phyloP scores from a whole-genome alignment of 2,329 filamentous ascomycete species.

The Seiridium unicorne region DNA sequence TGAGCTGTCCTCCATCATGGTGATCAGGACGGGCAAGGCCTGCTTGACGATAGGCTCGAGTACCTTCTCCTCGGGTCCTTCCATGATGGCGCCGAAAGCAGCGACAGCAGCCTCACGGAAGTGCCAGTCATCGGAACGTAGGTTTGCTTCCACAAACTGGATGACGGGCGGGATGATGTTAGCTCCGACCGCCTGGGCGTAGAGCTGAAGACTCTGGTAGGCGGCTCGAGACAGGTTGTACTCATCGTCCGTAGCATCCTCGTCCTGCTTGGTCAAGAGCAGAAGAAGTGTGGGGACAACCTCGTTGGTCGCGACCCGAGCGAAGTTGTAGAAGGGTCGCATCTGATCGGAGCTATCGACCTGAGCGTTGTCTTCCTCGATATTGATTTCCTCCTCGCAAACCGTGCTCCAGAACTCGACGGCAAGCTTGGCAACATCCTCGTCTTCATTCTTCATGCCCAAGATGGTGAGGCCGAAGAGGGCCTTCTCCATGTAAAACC shows the following conservation, averaged over 20 bases:
- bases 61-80: conserved; percentile 90
- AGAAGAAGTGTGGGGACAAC: conserved; percentile 89
- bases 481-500: conserved; percentile 99
- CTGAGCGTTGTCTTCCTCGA: conserved; percentile 93
- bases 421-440: conserved; percentile 96
- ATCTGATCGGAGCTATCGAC: conserved; percentile 79
- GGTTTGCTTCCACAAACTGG: conserved; percentile 85
- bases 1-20: conserved; percentile 85
- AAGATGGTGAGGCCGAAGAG: conserved; percentile 95
- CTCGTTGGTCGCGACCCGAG: conserved; percentile 86
- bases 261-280: conserved; percentile 93
- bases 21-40: conserved; percentile 85
- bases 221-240: conserved; percentile 95
- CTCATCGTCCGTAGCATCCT: conserved; percentile 94
- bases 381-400: conserved; percentile 96
- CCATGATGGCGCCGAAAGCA: conserved; percentile 98
- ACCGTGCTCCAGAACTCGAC: conserved; percentile 99
- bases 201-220: conserved; percentile 95
- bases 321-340: conserved; percentile 94
- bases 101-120: conserved; percentile 93
- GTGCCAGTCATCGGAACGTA: conserved; percentile 92
- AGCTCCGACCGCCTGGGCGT: conserved; percentile 84
- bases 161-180: conserved; percentile 85
- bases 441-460: conserved; percentile 97
- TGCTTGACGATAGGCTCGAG: conserved; percentile 95